Conservation (phyloP, 345 rosid genomes). For the Eucalyptus guilfoylei region DNA sequence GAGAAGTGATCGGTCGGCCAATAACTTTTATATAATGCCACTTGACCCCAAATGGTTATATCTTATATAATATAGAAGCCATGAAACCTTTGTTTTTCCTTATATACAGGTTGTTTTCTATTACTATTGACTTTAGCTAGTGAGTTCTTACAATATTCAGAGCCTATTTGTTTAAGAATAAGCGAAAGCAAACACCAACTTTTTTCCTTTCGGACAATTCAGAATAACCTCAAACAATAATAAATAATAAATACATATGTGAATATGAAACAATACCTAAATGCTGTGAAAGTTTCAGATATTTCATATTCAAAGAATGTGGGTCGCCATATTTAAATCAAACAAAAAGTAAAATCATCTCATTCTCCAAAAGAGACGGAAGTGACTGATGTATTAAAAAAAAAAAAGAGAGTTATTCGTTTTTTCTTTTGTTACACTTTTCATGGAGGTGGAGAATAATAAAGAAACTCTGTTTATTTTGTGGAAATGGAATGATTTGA, state of each 20-base stretch:
- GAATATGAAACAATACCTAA: background rate
- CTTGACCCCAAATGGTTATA: background rate
- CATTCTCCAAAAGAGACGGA: background rate
- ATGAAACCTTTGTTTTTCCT: background rate
- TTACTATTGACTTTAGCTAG: background rate
- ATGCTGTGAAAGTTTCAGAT: background rate
- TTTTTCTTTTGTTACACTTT: background rate
- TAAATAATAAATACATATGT: background rate
- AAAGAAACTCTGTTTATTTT: background rate
- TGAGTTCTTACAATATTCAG: background rate
- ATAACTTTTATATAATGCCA: background rate
- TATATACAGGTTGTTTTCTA: background rate
- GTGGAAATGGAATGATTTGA: fast-evolving
- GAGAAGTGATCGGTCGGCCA: background rate
- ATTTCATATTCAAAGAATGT: background rate
- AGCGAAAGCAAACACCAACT: background rate
- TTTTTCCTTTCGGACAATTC: background rate
- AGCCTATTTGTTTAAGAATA: background rate
- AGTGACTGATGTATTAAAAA: background rate
- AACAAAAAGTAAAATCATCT: background rate
- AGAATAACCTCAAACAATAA: background rate
- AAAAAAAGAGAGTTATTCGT: background rate
- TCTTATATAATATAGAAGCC: background rate
- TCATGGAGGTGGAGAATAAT: background rate
- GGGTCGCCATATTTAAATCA: background rate